Base-by-base conservation (phyloP, 2,329 filamentous ascomycete species). In the Balansia obtecta region DNA sequence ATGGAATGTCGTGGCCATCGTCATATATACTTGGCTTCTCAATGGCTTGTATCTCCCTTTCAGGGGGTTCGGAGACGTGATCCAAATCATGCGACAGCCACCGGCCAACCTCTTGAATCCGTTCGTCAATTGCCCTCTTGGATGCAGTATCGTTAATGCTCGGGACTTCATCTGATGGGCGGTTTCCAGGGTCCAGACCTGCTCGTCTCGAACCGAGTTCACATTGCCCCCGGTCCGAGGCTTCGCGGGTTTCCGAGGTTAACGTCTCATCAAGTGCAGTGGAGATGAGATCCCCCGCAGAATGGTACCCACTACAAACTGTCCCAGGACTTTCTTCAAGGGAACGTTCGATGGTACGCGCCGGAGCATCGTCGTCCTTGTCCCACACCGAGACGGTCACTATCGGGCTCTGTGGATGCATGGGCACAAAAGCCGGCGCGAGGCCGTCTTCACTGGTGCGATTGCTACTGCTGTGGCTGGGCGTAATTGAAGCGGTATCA, bases 351-450 rank as follows among this genome's bases (percentile, higher is more conserved):
- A 70, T 55, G 7, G 67, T 62, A 46, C 68, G 69, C 12, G 68
- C 57, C 0, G 64, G 62, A 20, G 58, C 61, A 37, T 59, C 60
- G 41, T 63, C 67, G 50, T 69, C 74, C 53, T 67, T 69, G 44
- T 71, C 75, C 73, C 74, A 80, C 54, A 76, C 65, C 1, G 77
- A 80, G 45, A 80, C 74, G 6, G 72, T 78, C 18, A 81, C 74
- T 30, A 71, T 70, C 7, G 77, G 77, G 57, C 77, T 80, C 52
- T 69, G 71, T 18, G 65, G 61, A 33, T 67, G 61, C 71, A 75
- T 76, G 49, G 64, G 58, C 46, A 66, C 57, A 9, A 66, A 58
- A 43, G 63, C 62, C 2, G 68, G 65, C 4, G 63, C 68, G 37
- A 70, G 57, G 41, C 68, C 69, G 58, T 76, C 75, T 58, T 77